phyloP scores from a whole-genome alignment of 1,139 yeast genomes.

The Geotrichum phurueaensis region DNA sequence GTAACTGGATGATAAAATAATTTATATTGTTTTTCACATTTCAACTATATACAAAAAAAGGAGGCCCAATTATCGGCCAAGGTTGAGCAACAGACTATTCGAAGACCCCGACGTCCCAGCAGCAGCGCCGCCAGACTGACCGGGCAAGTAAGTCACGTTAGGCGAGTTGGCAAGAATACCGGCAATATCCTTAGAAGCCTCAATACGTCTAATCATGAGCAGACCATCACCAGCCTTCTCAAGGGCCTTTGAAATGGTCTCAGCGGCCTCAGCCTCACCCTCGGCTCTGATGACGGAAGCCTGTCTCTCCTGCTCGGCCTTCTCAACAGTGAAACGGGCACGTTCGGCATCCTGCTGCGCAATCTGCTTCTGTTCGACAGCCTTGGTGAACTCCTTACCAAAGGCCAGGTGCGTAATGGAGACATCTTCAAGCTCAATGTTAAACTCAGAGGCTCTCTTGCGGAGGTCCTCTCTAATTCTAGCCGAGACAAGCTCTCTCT shows the following conservation, averaged over 20 bases:
- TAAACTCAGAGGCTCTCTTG: conserved; percentile 79
- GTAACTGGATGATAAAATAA: neutral
- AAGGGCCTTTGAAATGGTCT: conserved; percentile 86
- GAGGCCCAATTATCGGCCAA: conserved; percentile 2
- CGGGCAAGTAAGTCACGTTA: conserved; percentile 88
- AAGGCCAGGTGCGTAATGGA: conserved; percentile 97
- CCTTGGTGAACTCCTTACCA: conserved; percentile 94
- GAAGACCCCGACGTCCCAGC: neutral
- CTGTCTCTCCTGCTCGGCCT: conserved; percentile 95
- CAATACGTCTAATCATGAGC: conserved; percentile 87
- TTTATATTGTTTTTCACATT: neutral
- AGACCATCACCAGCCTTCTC: conserved; percentile 95
- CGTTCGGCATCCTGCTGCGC: conserved; percentile 99
- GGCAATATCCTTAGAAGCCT: conserved; percentile 95
- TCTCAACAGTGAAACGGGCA: conserved; percentile 88
- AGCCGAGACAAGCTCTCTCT: conserved; percentile 90
- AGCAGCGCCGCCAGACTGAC: conserved; percentile 22
- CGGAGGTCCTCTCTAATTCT: conserved; percentile 84
- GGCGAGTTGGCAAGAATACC: conserved; percentile 74
- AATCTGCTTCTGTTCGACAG: conserved; percentile 97
- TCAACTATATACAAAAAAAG: conserved; percentile 2
- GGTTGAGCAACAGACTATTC: conserved; percentile 11
- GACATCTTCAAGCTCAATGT: conserved; percentile 90
- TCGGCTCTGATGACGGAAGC: conserved; percentile 96
- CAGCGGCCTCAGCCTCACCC: conserved; percentile 99